Base-by-base conservation (phyloP, 345 rosid species). In the Sisymbrium irio region DNA sequence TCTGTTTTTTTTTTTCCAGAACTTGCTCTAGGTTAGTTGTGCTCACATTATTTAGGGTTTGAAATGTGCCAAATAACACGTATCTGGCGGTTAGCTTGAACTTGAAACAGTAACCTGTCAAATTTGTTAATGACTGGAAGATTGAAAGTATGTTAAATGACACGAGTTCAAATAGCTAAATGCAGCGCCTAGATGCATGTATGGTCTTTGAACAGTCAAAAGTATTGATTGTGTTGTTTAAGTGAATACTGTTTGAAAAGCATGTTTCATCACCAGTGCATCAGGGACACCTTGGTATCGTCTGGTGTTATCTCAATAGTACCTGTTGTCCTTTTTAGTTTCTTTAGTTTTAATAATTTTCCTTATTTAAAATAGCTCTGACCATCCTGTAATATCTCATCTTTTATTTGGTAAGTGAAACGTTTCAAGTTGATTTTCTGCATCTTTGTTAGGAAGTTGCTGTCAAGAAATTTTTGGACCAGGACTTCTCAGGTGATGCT, bases 401-500 rank as follows among this genome's bases (percentile, higher is more conserved):
- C 14, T 61, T 50, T 61, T 58, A 20, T 58, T 15, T 1, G 5
- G 28, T 2, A 56, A 56, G 30, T 65, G 10, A 37, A 44, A 58
- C n/a, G 62, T 54, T 50, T 67, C 56, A 67, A 25, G 30, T 51
- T 60, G 76, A 40, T 46, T 44, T 33, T 68, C 76, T 27, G 65
- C 39, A 17, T 73, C 72, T 40, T 82, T 75, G 79, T 32, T 86
- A 96, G 99, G 99, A 96, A 88, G 99, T 92, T 67, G 98, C 99
- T 22, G 99, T 96, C 67, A 96, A 96, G 89, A 96, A 96, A 85
- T 96, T 92, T 80, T 83, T 96, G 80, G 99, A 96, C 76, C 99
- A 96, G 84, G 99, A 90, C 82, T 92, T 96, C 87, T 96, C 96
- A 19, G 99, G 98, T 50, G 97, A 87, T 77, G 98, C 98, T 69